phyloP scores from a whole-genome alignment of 2,329 filamentous ascomycete genomes.

The Ascocoryne sarcoides region DNA sequence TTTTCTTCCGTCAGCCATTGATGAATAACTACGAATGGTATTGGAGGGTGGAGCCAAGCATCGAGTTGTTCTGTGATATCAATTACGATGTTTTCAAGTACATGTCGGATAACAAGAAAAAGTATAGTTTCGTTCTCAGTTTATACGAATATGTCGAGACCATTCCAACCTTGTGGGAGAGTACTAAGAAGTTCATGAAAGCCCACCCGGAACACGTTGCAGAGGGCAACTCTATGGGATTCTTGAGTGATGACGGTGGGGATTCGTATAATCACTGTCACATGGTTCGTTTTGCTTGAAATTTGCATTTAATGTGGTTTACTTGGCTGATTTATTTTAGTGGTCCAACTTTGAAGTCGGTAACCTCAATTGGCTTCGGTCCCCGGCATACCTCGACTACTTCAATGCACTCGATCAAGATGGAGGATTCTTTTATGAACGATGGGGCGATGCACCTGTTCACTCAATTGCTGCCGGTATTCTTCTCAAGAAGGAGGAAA shows the following conservation, averaged over 20 bases:
- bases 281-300: conserved; percentile 55
- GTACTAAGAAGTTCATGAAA: conserved; percentile 87
- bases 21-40: conserved; percentile 99
- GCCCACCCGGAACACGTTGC: conserved; percentile 82
- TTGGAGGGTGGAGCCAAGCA: conserved; percentile 96
- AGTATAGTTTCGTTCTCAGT: conserved; percentile 94
- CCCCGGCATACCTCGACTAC: conserved; percentile 80
- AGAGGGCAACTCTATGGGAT: conserved; percentile 77
- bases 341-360: conserved; percentile 99
- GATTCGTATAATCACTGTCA: conserved; percentile 96
- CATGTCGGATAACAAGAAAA: conserved; percentile 95
- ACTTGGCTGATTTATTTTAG: conserved; percentile 33
- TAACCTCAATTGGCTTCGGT: conserved; percentile 87
- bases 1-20: conserved; percentile 93
- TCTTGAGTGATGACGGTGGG: conserved; percentile 85
- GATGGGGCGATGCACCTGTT: conserved; percentile 95
- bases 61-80: conserved; percentile 94
- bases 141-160: conserved; percentile 93
- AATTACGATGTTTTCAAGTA: conserved; percentile 93
- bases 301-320: not conserved
- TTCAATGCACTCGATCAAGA: conserved; percentile 82
- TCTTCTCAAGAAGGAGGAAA: conserved; percentile 82
- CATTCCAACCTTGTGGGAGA: conserved; percentile 93
- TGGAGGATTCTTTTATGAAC: conserved; percentile 97
- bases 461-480: conserved; percentile 93